Conservation (phyloP, 2,329 filamentous ascomycete genomes). For the Hirsutella rhossiliensis region DNA sequence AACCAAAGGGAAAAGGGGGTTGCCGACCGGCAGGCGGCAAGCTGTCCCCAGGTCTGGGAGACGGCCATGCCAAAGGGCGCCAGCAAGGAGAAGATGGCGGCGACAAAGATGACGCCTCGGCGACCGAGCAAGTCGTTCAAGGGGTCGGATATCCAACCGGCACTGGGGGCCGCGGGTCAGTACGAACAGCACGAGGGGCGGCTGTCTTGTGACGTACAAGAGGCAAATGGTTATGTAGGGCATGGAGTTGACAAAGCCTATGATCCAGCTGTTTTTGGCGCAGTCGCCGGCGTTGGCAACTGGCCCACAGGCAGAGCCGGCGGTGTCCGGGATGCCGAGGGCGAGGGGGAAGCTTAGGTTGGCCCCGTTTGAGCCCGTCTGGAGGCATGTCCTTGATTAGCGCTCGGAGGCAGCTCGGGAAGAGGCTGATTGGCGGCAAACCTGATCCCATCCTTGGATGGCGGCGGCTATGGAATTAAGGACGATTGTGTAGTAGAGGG, state of each 20-base stretch:
- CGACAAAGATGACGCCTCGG: slow-evolving; percentile 52
- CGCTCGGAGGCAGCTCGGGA: no score
- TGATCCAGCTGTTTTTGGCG: slow-evolving; percentile 41
- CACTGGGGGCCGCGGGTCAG: slow-evolving; percentile 17
- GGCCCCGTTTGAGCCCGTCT: slow-evolving; percentile 34
- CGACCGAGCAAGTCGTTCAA: slow-evolving; percentile 46
- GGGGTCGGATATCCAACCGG: slow-evolving; percentile 51
- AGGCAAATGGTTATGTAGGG: slow-evolving; percentile 28
- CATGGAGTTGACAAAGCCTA: slow-evolving; percentile 46
- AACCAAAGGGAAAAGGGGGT: neutral
- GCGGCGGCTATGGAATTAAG: slow-evolving; percentile 41
- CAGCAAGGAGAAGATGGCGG: slow-evolving; percentile 48
- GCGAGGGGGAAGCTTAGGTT: slow-evolving; percentile 31
- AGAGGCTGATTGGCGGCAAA: slow-evolving; percentile 4
- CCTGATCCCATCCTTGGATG: slow-evolving; percentile 36
- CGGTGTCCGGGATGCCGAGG: slow-evolving; percentile 27
- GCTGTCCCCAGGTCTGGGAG: slow-evolving; percentile 45
- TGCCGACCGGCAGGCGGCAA: slow-evolving; percentile 39
- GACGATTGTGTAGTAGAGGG: slow-evolving; percentile 35
- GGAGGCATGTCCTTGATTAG: neutral
- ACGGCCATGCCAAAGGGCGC: slow-evolving; percentile 48
- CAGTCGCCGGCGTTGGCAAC: slow-evolving; percentile 23
- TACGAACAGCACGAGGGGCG: no score
- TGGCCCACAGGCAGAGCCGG: slow-evolving; percentile 16
- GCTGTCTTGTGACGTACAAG: slow-evolving; percentile 22